Evolutionary conservation across 83 land plant genomes (phyloP), one percentile per base, ranked within the genome.

Genomic region (Diphasiastrum complanatum): DNA sequence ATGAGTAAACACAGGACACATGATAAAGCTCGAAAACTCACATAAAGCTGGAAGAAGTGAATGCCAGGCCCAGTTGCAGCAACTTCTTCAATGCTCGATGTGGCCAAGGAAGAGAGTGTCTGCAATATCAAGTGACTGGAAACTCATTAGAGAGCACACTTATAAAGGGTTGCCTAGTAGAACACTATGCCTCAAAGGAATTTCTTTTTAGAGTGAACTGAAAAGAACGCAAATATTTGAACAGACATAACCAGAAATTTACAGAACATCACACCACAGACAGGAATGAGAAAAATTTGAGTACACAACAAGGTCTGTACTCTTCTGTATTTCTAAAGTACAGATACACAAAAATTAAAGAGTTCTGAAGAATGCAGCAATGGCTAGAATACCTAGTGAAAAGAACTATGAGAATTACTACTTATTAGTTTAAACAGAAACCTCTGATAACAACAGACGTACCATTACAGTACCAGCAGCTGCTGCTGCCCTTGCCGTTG

Each of bases 401-500:
- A n/a, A n/a, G n/a, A n/a, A n/a, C n/a, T n/a, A n/a, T n/a, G n/a
- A n/a, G n/a, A n/a, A n/a, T n/a, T n/a, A n/a, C n/a, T n/a, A n/a
- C n/a, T n/a, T n/a, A n/a, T n/a, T n/a, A n/a, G 24, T 24, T 20
- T 10, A 46, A 16, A 45, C 27, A 32, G 28, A 1, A 69, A 19
- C 12, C 43, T 6, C 11, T n/a, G 33, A 12, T 27, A 14, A 35
- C 14, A 16, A 14, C 6, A 37, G 0, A 18, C 51, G 4, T 18
- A 86, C 87, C 92, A 86, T 86, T 32, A 86, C 78, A 23, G 85
- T 83, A 47, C 69, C 69, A 52, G 74, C 75, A 8, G 82, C 70
- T 41, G 85, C 81, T 31, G 92, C 82, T 58, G 85, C 88, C 64
- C 79, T 83, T 25, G 88, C 83, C 54, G 92, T 86, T 40, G 92